Evolutionary conservation across 164 flowering plant species (phyloP), one percentile per base, ranked within the genome.

Genomic region (Umbellularia californica): DNA sequence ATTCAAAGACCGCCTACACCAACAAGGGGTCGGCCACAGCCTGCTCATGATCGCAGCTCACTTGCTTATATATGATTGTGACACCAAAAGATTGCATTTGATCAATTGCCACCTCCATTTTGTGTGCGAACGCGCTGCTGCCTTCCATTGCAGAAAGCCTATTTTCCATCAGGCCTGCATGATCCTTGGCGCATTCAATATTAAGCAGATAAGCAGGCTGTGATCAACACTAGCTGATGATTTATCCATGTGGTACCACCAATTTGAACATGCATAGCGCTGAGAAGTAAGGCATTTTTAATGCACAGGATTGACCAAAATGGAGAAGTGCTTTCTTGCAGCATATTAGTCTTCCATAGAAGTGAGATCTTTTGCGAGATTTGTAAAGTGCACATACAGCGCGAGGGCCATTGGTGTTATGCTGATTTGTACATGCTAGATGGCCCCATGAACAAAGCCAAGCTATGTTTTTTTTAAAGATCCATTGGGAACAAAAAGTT

Each of bases 1-100:
- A 91, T 88, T 79, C 98, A 94, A 82, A 90, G 98, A 80, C 98
- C 98, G 0, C 98, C 97, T 25, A 94, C 98, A 27, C 98, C 98
- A 24, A 90, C 95, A 19, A 81, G 98, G 69, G 98, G 98, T 27
- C 91, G 97, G 23, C 98, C 98, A 71, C 96, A 94, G 76, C 94
- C 94, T 68, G 94, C 88, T 51, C 89, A 67, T 75, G 98, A 92
- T 77, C 87, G 98, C 24, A 84, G 77, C 77, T 94, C 98, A 13
- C 95, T 94, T 79, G 98, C 98, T 71, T 94, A 91, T 75, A 92
- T 94, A 72, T 94, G 84, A 92, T 41, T 24, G 15, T 15, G 24
- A 33, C 47, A 65, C 24, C 47, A 17, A 15, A 20, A 15, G 4
- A 20, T 55, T 55, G 60, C 60, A 55, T 55, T 15, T 55, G 60